A percentile compares a stretch with the other conserved stretches of the same genome.
Evolutionary conservation across 805 yeast genomes (phyloP).

Genomic region (Debaryomyces prosopidis): DNA sequence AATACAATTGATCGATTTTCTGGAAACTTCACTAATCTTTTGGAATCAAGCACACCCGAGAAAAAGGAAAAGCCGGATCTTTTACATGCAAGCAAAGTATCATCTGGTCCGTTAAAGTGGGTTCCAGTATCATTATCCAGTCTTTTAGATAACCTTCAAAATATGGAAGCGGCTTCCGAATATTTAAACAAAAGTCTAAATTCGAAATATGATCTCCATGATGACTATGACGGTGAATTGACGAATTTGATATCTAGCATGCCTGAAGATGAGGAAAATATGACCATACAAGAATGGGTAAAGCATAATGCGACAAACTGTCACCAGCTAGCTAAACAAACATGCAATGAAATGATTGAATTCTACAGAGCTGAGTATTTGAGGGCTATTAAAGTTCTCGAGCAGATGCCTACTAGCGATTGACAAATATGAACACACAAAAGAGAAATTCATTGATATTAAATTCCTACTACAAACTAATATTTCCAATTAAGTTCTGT

Average conservation of each 20-base stretch:
- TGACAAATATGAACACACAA: too few species aligned
- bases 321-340: constrained; percentile 44
- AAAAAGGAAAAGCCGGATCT: neutral
- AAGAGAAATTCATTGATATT: neutral
- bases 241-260: constrained; percentile 64
- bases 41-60: constrained; percentile 17
- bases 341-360: constrained; percentile 47
- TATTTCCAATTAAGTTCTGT: too few species aligned
- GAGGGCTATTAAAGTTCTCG: constrained; percentile 47
- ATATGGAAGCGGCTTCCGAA: constrained; percentile 36
- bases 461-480: too few species aligned
- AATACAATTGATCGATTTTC: constrained; percentile 3
- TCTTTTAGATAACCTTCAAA: constrained; percentile 13
- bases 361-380: constrained; percentile 50
- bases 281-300: constrained; percentile 76
- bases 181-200: constrained; percentile 34
- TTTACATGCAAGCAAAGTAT: neutral
- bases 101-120: neutral
- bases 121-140: neutral
- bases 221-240: constrained; percentile 66
- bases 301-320: constrained; percentile 55
- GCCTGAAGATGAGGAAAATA: constrained; percentile 67
- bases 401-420: constrained; percentile 29
- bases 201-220: constrained; percentile 45
- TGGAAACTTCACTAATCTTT: constrained; percentile 9